Base-by-base conservation (phyloP, 2,329 filamentous ascomycete species). In the Epichloe bromicola region DNA sequence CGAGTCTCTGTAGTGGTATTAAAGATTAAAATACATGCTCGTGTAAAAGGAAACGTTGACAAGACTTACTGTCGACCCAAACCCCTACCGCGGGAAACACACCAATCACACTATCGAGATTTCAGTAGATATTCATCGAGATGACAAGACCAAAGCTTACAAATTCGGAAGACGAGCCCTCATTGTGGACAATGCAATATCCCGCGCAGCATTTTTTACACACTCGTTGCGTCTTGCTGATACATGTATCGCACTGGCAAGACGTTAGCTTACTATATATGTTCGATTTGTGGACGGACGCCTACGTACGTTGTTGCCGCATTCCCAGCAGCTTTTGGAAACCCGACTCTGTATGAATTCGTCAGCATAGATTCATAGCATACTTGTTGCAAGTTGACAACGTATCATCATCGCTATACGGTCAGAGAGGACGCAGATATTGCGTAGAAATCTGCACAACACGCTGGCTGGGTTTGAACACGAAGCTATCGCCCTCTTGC, bases 121-220 rank as follows among this genome's bases (percentile, higher is more conserved):
- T 58, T 72, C 60, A 70, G 67, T 54, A 54, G 4, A n/a, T n/a
- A 10, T 15, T 19, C 30, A 20, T 5, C 23, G 12, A 23, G 14
- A 20, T 23, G 8, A 41, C 15, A 30, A 20, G 33, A 23, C 17
- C 8, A 14, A 37, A 26, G 69, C 74, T 70, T 61, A 78, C 75
- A 58, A 72, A 66, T 37, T 74, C 82, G n/a, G 74, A 68, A 12
- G 83, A 86, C 40, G 85, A 91, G 15, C 87, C 86, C 57, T 89
- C 86, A 58, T 94, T 89, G 63, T 95, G 88, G 51, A 84, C 75
- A 54, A 85, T 76, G 65, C 90, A 96, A 65, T 94, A 95, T 49
- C 86, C 86, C 50, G 85, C 85, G 41, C 76, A 76, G 66, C 90
- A 95, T 53, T 75, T 54, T 72, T 72, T 75, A 64, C 90, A 96